Evolutionary conservation across 257 asterid genomes (phyloP), one percentile per base, ranked within the genome.

Genomic region (Solanum peruvianum): DNA sequence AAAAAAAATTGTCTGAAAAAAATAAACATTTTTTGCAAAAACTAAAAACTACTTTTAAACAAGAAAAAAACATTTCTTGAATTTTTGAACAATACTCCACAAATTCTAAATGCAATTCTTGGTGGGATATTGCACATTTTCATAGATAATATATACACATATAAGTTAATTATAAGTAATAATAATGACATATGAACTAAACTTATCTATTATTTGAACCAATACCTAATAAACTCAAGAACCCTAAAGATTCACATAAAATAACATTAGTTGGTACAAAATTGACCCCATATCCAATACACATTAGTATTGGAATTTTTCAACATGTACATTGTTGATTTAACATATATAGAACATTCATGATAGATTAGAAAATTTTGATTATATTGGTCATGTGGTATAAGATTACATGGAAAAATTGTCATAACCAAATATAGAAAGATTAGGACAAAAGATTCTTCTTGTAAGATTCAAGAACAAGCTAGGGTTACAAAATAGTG

Each of bases 401-500:
- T 73, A 11, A 5, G 29, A 73, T 11, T 76, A 71, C 44, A 84
- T 39, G 66, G 86, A 64, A 39, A 27, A 62, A 39, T 39, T 84
- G 77, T 39, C 86, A 64, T 37, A 39, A 62, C 27, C 25, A 84
- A 14, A 84, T 37, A 37, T 62, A 39, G 86, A 56, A 81, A 49
- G 29, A 49, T 81, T 49, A 81, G 69, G 69, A 81, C 85, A 47
- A 49, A 81, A 49, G 42, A 81, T 49, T 31, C 69, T 31, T 81
- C 85, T 81, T 81, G 29, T 81, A 81, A 81, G n/a, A 31, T 31
- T 78, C 69, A 29, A 18, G 69, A 47, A 47, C 29, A 47, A 49
- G 29, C 69, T 81, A 49, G 76, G 58, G 60, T 66, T 83, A 88
- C 88, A 87, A 84, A 90, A 85, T 82, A 69, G 62, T 25, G 62